Evolutionary conservation across 495 filamentous ascomycete species (phyloP), one percentile per base, ranked within the genome.

Genomic region (Cudoniella acicularis): DNA sequence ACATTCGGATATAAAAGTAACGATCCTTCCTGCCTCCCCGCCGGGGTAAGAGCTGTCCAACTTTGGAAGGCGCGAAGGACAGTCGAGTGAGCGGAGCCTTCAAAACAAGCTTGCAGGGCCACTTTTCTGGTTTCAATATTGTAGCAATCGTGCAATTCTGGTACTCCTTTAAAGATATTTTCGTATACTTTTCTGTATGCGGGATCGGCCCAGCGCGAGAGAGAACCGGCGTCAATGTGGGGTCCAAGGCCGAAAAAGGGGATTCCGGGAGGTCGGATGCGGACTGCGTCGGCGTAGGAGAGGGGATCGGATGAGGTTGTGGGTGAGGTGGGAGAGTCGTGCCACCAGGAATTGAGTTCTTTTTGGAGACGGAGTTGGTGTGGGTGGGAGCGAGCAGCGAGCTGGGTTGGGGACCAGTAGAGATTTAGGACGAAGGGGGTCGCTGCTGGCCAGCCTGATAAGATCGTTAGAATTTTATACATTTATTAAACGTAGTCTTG

Each of bases 361-460:
- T 43, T 25, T 55, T 62, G 58, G 2, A 67, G 25, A 3, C 10
- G 24, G 21, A 67, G 46, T 30, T 64, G 62, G 51, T 65, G 56
- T 18, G 65, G 59, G 46, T 64, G 65, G 0, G 65, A 62, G n/a
- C 65, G 62, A 45, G 54, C 16, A 8, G 58, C 56, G 4, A 54
- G 23, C 42, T 67, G 65, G 10, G 62, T 62, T 30, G 65, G 62
- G 17, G 62, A 60, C 26, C 56, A 45, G 48, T 62, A 65, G n/a
- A 67, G 49, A 22, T 49, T 54, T n/a, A 67, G 47, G 20, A 67
- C 56, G 40, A 50, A 57, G 11, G 65, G 62, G 2, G 54, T 58
- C 2, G 49, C 51, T 22, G 18, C 47, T 26, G 64, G 64, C 57
- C 62, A 67, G n/a, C 64, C 64, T 52, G 13, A n/a, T n/a, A n/a